phyloP scores from a whole-genome alignment of 2,329 filamentous ascomycete genomes.

The Colletotrichum australisinense region DNA sequence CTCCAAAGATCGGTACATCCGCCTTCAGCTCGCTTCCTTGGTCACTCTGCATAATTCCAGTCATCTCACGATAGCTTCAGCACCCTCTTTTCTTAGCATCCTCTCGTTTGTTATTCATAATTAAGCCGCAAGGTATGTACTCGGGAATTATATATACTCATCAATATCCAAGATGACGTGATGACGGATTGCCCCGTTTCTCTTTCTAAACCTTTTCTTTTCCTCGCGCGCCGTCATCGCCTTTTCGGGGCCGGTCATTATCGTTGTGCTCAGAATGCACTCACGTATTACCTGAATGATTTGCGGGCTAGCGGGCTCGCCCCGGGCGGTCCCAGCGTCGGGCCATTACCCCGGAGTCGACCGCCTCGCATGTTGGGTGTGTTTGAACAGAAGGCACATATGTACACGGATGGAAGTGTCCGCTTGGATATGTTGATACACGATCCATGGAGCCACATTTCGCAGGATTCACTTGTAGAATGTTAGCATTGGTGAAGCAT shows the following conservation, averaged over 20 bases:
- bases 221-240: background rate
- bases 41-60: background rate
- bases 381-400: constrained; percentile 72
- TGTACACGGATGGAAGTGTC: constrained; percentile 70
- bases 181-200: constrained; percentile 23
- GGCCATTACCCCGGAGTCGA: constrained; percentile 53
- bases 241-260: background rate
- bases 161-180: constrained; percentile 27
- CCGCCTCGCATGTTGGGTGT: constrained; percentile 65
- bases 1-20: background rate
- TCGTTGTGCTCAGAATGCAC: constrained; percentile 3
- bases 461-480: constrained; percentile 68
- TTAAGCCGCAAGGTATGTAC: constrained; percentile 38
- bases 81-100: constrained; percentile 1
- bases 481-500: constrained; percentile 21
- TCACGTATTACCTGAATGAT: constrained; percentile 54
- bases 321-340: constrained; percentile 42
- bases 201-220: constrained; percentile 23
- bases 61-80: background rate
- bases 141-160: constrained; percentile 46
- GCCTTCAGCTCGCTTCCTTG: background rate
- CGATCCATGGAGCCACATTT: constrained; percentile 73
- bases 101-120: constrained; percentile 39
- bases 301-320: constrained; percentile 58
- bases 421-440: constrained; percentile 70